Evolutionary conservation across 129 eudicot genomes (phyloP), one percentile per base, ranked within the genome.

Genomic region (Escallonia herrerae): DNA sequence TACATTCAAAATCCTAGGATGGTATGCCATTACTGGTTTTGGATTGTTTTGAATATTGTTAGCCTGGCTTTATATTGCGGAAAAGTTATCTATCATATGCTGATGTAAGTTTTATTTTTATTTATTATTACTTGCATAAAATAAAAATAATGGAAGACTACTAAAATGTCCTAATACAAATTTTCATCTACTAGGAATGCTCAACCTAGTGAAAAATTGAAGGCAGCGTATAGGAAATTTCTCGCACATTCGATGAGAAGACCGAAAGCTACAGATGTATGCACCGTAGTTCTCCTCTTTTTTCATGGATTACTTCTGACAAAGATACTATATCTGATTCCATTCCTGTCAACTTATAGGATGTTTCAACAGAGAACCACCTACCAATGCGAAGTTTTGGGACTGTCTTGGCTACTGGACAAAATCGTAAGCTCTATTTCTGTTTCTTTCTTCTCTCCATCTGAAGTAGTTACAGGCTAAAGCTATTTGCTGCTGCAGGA

Each of bases 311-410:
- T 58, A 12, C 8, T 39, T 43, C 33, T 48, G 5, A 53, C n/a
- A n/a, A 53, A 51, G 2, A 6, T 53, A 33, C 22, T 53, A 53
- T 53, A 53, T 53, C 5, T 14, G 15, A 10, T 11, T 15, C 37
- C 52, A 40, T 14, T 43, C 13, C 64, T 75, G 15, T 38, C 3
- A 43, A 44, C 45, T 53, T 44, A n/a, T 83, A 88, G 98, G 96
- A 85, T 65, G 96, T 88, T 73, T 45, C 22, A 43, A 15, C 47
- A 8, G 95, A 85, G 67, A 77, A 74, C 60, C 70, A 56, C 44
- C 72, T 54, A 42, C 87, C 90, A 41, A 69, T 56, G 47, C 84
- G 98, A 78, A 86, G 87, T 77, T 93, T 93, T 70, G 98, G 98
- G 71, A 93, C 96, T 37, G 67, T 83, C 22, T 73, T 93, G 77